These are phyloP conservation scores for Mortierella sp. DNA, from an alignment of 371 early-diverging fungal genomes.

Conservation along the genomic window DNA sequence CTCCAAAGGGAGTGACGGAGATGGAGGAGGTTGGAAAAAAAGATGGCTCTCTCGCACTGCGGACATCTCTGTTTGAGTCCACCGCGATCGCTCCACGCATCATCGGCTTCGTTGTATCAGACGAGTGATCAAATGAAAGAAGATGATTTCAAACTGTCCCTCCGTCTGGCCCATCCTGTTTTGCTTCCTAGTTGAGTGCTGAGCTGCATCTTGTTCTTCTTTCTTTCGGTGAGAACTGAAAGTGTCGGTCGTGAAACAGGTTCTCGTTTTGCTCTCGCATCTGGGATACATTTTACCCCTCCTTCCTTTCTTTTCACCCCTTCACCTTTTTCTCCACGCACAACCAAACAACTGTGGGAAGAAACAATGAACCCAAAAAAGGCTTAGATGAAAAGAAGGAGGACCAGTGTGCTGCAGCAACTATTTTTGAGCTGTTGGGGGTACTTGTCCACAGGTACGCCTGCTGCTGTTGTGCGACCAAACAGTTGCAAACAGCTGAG, in stretches of 20 bases:
- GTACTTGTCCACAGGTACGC: slow-evolving; percentile 9
- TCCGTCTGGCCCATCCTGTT: neutral
- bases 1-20: neutral
- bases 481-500: slow-evolving; percentile 15
- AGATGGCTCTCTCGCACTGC: neutral
- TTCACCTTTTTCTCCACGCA: neutral
- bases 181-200: too few relatives aligned
- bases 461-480: slow-evolving; percentile 1
- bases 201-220: slow-evolving; percentile 20
- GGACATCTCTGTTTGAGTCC: neutral
- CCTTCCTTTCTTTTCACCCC: neutral
- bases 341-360: slow-evolving; percentile 6
- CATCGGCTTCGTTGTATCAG: too few relatives aligned
- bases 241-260: neutral
- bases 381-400: slow-evolving; percentile 25
- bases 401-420: slow-evolving; percentile 12
- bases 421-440: slow-evolving; percentile 6
- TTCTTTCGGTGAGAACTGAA: neutral
- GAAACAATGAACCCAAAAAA: too few relatives aligned
- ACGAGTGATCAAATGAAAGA: too few relatives aligned
- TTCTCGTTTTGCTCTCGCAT: slow-evolving; percentile 10
- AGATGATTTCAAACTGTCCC: too few relatives aligned
- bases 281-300: too few relatives aligned
- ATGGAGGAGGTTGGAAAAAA: neutral
- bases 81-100: too few relatives aligned